Conservation (phyloP, 106 monocot genomes). For the Apostasia shenzhenica region DNA sequence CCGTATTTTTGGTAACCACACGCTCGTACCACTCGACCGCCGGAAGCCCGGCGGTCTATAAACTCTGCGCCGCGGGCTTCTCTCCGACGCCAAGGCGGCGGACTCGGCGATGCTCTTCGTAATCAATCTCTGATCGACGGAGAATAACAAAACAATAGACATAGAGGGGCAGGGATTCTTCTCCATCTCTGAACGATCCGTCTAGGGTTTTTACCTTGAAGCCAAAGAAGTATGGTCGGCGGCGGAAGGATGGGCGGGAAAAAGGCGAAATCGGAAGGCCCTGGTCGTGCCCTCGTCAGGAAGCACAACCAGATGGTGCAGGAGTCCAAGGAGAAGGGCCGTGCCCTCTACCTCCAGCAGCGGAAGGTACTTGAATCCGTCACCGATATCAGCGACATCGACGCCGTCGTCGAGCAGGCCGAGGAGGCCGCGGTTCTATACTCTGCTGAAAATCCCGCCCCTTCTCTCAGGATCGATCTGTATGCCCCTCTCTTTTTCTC, state of each 20-base stretch:
- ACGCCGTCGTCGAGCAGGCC: conserved; percentile 61
- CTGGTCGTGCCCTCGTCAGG: conserved; percentile 71
- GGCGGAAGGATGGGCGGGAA: conserved; percentile 33
- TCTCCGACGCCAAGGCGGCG: too few relatives aligned
- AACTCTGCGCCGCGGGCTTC: too few relatives aligned
- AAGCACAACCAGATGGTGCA: conserved; percentile 74
- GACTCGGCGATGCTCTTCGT: too few relatives aligned
- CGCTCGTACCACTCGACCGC: too few relatives aligned
- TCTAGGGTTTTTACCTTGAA: background rate
- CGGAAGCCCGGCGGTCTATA: too few relatives aligned
- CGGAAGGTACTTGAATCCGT: conserved; percentile 51
- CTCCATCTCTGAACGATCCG: background rate
- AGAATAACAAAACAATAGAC: too few relatives aligned
- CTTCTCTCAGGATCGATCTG: conserved; percentile 42
- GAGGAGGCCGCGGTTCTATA: conserved; percentile 34
- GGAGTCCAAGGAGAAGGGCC: conserved; percentile 63
- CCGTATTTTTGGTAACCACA: too few relatives aligned
- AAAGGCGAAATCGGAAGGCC: conserved; percentile 44
- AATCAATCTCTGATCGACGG: too few relatives aligned
- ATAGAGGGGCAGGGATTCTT: too few relatives aligned
- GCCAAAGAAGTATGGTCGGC: too few relatives aligned
- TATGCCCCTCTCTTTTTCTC: conserved; percentile 9
- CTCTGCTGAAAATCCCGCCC: conserved; percentile 9
- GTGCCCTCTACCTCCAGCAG: conserved; percentile 23
- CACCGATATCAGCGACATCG: conserved; percentile 82